These are phyloP conservation scores for Lactarius evosmus DNA, from an alignment of 768 basidiomycete genomes.

Conservation along the genomic window DNA sequence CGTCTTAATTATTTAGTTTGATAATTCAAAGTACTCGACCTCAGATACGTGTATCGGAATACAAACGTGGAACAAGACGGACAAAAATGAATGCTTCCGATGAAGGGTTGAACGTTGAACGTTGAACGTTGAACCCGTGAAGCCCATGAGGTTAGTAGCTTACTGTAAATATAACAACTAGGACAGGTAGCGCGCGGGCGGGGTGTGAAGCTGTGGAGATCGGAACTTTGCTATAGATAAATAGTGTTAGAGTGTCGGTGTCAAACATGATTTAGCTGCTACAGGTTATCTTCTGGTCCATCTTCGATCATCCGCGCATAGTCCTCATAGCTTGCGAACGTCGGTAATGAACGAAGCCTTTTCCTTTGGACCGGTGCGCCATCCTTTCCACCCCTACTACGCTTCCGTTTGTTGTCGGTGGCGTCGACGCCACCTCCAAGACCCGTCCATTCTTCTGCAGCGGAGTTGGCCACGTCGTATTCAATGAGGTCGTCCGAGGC, in stretches of 20 bases:
- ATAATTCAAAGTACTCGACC: too few species aligned
- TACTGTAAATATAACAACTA: too few species aligned
- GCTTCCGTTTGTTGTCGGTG: conserved; percentile 39
- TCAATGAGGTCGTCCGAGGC: conserved; percentile 56
- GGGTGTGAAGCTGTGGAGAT: background rate
- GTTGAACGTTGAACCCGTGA: too few species aligned
- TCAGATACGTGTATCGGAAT: too few species aligned
- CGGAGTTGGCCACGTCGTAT: conserved; percentile 53
- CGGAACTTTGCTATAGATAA: background rate
- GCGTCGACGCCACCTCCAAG: conserved; percentile 34
- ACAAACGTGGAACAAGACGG: too few species aligned
- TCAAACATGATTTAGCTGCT: conserved; percentile 5
- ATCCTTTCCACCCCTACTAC: conserved; percentile 42
- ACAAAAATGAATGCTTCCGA: too few species aligned
- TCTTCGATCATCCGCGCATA: conserved; percentile 84
- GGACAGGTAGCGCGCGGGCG: too few species aligned
- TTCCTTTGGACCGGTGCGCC: conserved; percentile 53
- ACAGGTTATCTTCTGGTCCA: conserved; percentile 64
- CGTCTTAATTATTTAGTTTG: too few species aligned
- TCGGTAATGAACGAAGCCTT: conserved; percentile 65
- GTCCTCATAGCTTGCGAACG: conserved; percentile 85
- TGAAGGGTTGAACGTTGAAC: too few species aligned
- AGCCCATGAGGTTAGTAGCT: too few species aligned
- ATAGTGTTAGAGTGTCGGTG: background rate
- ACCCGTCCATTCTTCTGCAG: conserved; percentile 55